A percentile compares a stretch with the other conserved stretches of the same genome.
phyloP scores from a whole-genome alignment of 345 rosid genomes.

The Hirschfeldia incana region DNA sequence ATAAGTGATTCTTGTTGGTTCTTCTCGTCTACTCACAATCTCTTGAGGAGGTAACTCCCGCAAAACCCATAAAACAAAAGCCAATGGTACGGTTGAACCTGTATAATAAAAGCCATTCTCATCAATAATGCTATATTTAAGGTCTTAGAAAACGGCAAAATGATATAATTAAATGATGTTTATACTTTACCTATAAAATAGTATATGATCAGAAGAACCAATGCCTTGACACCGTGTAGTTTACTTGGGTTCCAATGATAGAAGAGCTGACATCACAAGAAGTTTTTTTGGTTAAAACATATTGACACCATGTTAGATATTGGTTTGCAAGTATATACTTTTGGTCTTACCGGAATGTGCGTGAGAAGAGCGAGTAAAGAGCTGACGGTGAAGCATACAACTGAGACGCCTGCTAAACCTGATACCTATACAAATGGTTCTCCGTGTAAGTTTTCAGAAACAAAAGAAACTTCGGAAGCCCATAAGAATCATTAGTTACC shows the following conservation, averaged over 20 bases:
- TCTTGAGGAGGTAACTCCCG: slow-evolving; percentile 40
- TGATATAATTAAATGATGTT: background rate
- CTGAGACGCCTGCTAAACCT: slow-evolving; percentile 43
- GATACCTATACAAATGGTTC: slow-evolving; percentile 33
- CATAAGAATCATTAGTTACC: slow-evolving; percentile 27
- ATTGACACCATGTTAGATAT: background rate
- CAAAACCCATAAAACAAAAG: slow-evolving; percentile 43
- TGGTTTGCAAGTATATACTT: background rate
- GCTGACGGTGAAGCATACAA: slow-evolving; percentile 41
- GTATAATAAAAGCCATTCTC: background rate
- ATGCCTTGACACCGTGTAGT: slow-evolving; percentile 38
- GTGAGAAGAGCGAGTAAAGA: slow-evolving; percentile 41
- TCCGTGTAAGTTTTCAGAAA: background rate
- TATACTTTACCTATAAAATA: slow-evolving; percentile 41
- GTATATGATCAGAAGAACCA: slow-evolving; percentile 43
- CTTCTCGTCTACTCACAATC: slow-evolving; percentile 35
- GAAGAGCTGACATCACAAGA: slow-evolving; percentile 36
- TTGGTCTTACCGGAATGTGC: slow-evolving; percentile 36
- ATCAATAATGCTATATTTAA: background rate
- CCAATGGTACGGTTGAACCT: slow-evolving; percentile 42
- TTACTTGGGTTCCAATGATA: slow-evolving; percentile 45
- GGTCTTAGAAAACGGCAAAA: background rate
- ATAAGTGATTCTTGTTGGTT: slow-evolving; percentile 31
- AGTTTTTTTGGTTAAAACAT: slow-evolving; percentile 8
- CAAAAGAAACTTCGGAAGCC: background rate